These are phyloP conservation scores for Thelonectria rubi DNA, from an alignment of 2,329 filamentous ascomycete genomes.

Conservation along the genomic window DNA sequence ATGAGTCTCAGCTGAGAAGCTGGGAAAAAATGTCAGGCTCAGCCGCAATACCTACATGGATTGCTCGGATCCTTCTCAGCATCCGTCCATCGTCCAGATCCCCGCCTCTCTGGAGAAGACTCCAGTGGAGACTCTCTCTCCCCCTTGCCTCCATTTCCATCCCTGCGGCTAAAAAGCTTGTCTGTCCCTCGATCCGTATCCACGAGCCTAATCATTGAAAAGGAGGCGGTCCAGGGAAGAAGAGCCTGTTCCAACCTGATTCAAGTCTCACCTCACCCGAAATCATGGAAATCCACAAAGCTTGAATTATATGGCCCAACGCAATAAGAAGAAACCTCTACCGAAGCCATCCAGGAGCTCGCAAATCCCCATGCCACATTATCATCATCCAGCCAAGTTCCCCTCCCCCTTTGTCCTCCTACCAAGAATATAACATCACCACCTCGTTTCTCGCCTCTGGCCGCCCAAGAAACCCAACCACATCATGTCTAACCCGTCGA, in stretches of 20 bases:
- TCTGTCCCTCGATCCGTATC: neutral
- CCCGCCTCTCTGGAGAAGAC: neutral
- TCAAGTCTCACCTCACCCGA: too few species aligned
- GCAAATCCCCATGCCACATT: slow-evolving; percentile 20
- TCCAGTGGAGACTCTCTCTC: neutral
- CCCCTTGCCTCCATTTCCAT: neutral
- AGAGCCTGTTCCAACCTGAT: neutral
- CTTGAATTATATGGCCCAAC: neutral
- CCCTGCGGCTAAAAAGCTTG: slow-evolving; percentile 23
- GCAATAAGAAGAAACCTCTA: slow-evolving; percentile 5
- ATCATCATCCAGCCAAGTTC: slow-evolving; percentile 26
- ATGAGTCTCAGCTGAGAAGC: slow-evolving; percentile 3
- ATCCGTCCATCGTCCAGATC: neutral
- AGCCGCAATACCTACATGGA: slow-evolving; percentile 8
- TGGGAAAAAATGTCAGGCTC: neutral
- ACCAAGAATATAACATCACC: too few species aligned
- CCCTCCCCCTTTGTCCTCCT: too few species aligned
- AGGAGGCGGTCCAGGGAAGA: neutral
- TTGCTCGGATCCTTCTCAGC: neutral
- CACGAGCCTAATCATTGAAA: too few species aligned
- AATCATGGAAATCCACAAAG: neutral
- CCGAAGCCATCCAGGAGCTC: neutral
- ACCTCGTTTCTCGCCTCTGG: too few species aligned
- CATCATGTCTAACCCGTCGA: too few species aligned
- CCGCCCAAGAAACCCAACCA: too few species aligned